These are phyloP conservation scores for Aureobasidium zeae DNA, from an alignment of 2,329 filamentous ascomycete genomes.

Conservation along the genomic window DNA sequence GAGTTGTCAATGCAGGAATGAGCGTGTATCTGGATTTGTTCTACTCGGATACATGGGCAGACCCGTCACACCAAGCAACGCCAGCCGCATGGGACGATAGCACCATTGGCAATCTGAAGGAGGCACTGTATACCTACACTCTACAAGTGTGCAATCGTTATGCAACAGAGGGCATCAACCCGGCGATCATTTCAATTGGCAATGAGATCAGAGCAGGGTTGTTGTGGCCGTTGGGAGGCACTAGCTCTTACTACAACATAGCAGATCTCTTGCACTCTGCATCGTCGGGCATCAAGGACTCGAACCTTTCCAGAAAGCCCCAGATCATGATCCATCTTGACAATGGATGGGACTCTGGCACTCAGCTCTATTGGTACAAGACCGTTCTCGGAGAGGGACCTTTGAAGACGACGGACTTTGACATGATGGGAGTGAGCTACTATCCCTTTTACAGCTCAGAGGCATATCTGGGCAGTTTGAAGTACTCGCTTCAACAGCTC, in stretches of 20 bases:
- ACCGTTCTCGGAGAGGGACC: conserved; percentile 23
- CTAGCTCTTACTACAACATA: conserved; percentile 27
- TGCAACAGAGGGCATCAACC: conserved; percentile 29
- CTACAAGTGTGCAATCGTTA: conserved; percentile 32
- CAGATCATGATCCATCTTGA: conserved; percentile 27
- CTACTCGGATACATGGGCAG: conserved; percentile 30
- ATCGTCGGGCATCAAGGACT: conserved; percentile 24
- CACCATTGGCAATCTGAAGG: conserved; percentile 25
- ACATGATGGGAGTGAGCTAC: conserved; percentile 25
- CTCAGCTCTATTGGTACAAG: conserved; percentile 26
- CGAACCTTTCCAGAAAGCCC: conserved; percentile 21
- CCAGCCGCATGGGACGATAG: conserved; percentile 28
- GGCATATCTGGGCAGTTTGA: conserved; percentile 23
- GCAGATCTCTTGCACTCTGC: conserved; percentile 27
- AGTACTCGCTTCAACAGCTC: conserved; percentile 21
- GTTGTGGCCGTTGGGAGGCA: conserved; percentile 28
- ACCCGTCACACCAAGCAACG: conserved; percentile 27
- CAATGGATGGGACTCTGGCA: conserved; percentile 27
- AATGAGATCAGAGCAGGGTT: conserved; percentile 32
- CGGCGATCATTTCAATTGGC: conserved; percentile 33
- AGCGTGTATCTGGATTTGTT: conserved; percentile 28
- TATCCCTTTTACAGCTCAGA: conserved; percentile 26
- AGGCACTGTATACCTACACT: conserved; percentile 27
- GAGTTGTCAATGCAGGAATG: conserved; percentile 25
- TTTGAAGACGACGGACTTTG: conserved; percentile 21